Conservation (phyloP, 2,329 filamentous ascomycete species). For the Epichloe amarillans region DNA sequence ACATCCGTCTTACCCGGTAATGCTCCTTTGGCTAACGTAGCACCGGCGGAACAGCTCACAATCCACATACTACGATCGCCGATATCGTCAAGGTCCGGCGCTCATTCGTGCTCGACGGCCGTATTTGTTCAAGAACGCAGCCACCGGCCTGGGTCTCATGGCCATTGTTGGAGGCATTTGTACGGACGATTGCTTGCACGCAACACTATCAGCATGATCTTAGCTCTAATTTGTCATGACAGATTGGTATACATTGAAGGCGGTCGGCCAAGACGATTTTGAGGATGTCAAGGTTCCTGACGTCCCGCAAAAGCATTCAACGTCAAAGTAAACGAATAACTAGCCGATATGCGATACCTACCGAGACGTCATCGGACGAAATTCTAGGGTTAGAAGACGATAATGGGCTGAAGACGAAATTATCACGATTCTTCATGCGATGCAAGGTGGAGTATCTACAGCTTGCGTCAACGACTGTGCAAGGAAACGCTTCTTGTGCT, state of each 20-base stretch:
- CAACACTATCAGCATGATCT: too few species aligned
- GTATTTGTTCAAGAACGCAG: conserved; percentile 78
- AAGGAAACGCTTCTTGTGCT: background rate
- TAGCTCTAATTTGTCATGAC: background rate
- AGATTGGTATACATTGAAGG: conserved; percentile 56
- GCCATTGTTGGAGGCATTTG: conserved; percentile 74
- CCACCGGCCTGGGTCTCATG: conserved; percentile 66
- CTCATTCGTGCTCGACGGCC: conserved; percentile 85
- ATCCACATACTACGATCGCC: conserved; percentile 79
- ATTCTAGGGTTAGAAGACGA: background rate
- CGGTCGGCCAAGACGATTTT: conserved; percentile 93
- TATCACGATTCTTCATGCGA: background rate
- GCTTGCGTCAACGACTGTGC: background rate
- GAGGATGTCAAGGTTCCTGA: conserved; percentile 87
- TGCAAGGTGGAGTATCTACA: background rate
- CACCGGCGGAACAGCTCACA: conserved; percentile 24
- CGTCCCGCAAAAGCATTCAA: conserved; percentile 39
- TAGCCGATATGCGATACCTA: background rate
- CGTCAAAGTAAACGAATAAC: conserved; percentile 16
- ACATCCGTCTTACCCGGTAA: background rate
- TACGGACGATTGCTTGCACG: conserved; percentile 38
- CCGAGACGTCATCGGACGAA: background rate
- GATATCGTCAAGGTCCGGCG: conserved; percentile 73
- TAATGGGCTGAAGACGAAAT: background rate
- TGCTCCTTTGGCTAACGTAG: background rate